A percentile compares a stretch with the other conserved stretches of the same genome.
Evolutionary conservation across 1,139 yeast genomes (phyloP).

Genomic region (Blastobotrys raffinosifermentans): DNA sequence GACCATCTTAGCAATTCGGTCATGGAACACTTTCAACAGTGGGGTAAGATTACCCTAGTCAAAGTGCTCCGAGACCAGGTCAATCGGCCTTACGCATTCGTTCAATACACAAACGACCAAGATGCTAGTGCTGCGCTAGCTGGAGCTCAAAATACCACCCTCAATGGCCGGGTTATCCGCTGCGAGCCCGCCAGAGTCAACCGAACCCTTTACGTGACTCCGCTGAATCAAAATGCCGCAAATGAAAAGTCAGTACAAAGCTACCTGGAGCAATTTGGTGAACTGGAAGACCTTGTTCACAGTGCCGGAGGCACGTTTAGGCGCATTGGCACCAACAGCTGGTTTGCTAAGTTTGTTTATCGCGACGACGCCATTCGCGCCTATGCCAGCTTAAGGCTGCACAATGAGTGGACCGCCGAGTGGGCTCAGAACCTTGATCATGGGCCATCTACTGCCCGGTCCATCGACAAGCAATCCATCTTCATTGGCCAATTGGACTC

Average conservation of each 20-base stretch:
- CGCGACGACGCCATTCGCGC: slow-evolving; percentile 91
- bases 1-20: slow-evolving; percentile 68
- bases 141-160: slow-evolving; percentile 59
- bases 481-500: slow-evolving; percentile 69
- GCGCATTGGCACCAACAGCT: slow-evolving; percentile 38
- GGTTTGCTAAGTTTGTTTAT: slow-evolving; percentile 79
- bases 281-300: slow-evolving; percentile 56
- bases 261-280: slow-evolving; percentile 54
- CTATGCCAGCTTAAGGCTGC: slow-evolving; percentile 42
- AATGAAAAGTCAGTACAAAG: slow-evolving; percentile 35
- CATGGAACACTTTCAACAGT: slow-evolving; percentile 52
- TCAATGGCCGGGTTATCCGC: slow-evolving; percentile 72
- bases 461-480: slow-evolving; percentile 64
- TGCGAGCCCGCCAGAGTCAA: slow-evolving; percentile 91
- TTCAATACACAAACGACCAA: slow-evolving; percentile 66
- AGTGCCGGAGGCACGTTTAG: slow-evolving; percentile 11
- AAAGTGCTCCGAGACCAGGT: slow-evolving; percentile 79
- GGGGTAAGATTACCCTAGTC: slow-evolving; percentile 69
- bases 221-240: slow-evolving; percentile 17
- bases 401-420: slow-evolving; percentile 49
- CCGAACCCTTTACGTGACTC: slow-evolving; percentile 56
- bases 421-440: slow-evolving; percentile 74
- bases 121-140: slow-evolving; percentile 67
- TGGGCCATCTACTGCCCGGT: too few relatives aligned
- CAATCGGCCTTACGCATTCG: slow-evolving; percentile 91